Base-by-base conservation (phyloP, 441 rosid genomes). In the Viola pubescens region DNA sequence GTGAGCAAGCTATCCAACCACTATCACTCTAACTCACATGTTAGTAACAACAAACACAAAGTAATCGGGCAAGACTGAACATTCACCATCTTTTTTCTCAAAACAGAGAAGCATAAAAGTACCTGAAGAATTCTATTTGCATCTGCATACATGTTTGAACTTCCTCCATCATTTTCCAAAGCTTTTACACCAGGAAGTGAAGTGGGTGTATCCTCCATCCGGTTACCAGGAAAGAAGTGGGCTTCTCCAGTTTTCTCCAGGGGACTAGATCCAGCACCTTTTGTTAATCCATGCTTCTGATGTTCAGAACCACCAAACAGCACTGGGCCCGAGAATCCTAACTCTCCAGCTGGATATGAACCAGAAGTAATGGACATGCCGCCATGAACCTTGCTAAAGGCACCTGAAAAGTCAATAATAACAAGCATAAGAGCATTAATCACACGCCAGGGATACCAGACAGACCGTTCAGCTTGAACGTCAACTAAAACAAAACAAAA, bases 101-200 rank as follows among this genome's bases (percentile, higher is more conserved):
- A 26, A 26, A 26, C 34, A 2, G 34, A 26, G 34, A 26, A 26
- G 34, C 34, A 26, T 26, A 41, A 44, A 16, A 55, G 37, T 60
- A 86, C 94, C 91, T 86, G 94, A 52, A 73, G 45, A 62, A 64
- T 63, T 65, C 70, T 78, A 73, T 68, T 79, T 51, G 72, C 70
- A 69, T 79, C 85, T 39, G 81, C 70, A 59, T 69, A 62, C 51
- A 74, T 60, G 60, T 63, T 75, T 59, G 78, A 70, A 69, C 64
- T 81, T 60, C 81, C 82, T 45, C 84, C 78, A 58, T 80, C 85
- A 60, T 70, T 76, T 63, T 79, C 87, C 70, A 75, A 65, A 64
- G 70, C 66, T 61, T 70, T 82, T 68, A 78, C 85, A 50, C 79
- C 37, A 4, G 74, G 62, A 64, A 74, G 49, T 19, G 69, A 67